Conservation (phyloP, 768 basidiomycete genomes). For the Kwoniella bestiolae region DNA sequence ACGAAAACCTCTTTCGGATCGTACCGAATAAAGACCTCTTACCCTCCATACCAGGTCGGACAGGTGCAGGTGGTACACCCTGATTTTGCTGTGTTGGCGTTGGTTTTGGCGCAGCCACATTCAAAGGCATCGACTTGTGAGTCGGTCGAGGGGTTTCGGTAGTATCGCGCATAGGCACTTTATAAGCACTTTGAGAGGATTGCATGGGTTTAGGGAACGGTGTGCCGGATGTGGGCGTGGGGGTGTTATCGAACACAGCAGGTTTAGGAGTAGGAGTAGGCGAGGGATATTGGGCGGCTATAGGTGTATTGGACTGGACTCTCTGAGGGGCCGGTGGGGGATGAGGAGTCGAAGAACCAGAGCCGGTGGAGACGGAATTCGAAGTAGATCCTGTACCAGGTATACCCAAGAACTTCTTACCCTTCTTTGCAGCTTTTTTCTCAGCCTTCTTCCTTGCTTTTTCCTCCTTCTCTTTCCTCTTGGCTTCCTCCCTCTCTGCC, state of each 20-base stretch:
- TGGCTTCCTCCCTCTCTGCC: conserved; percentile 36
- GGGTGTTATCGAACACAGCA: background rate
- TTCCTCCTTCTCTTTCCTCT: conserved; percentile 43
- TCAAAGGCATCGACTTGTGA: conserved; percentile 21
- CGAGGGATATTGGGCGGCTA: background rate
- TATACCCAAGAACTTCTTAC: conserved; percentile 13
- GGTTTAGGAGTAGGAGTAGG: conserved; percentile 2
- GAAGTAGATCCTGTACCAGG: background rate
- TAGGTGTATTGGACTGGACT: background rate
- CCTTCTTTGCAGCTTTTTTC: conserved; percentile 22
- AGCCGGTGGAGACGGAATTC: background rate
- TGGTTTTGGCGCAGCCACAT: conserved; percentile 1
- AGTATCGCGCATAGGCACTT: background rate
- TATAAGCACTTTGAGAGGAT: conserved; percentile 13
- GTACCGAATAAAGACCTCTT: conserved; percentile 35
- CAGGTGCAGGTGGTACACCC: conserved; percentile 1
- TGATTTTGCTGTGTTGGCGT: background rate
- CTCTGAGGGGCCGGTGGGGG: background rate
- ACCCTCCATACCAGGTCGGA: conserved; percentile 7
- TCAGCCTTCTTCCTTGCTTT: conserved; percentile 40
- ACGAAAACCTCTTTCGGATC: conserved; percentile 26
- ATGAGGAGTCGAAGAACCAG: conserved; percentile 4
- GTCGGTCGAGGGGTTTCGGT: conserved; percentile 3
- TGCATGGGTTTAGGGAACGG: conserved; percentile 15
- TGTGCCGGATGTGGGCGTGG: background rate